Base-by-base conservation (phyloP, 768 basidiomycete genomes). In the Mycena galericulata region DNA sequence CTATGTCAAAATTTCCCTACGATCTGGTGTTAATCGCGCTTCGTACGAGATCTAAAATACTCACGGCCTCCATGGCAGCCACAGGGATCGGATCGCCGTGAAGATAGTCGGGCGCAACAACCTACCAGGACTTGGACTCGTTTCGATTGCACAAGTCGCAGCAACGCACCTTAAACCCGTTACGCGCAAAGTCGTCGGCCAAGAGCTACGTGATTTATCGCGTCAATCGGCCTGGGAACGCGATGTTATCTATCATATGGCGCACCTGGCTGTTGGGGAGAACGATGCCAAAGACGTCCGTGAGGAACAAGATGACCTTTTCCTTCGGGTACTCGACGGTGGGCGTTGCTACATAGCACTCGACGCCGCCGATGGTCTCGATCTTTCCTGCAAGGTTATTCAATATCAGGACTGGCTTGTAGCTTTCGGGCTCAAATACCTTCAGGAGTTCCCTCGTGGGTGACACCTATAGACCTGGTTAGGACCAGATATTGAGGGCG, bases 361-460 rank as follows among this genome's bases (percentile, higher is more conserved):
- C 74, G 65, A 84, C 75, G 10, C 82, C 85, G 30, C 73, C 74
- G 64, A 87, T 78, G 22, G 64, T 62, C 65, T 82, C 80, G 66
- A 78, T 63, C 67, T 76, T 77, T 49, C 86, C 85, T 85, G 55
- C 24, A 18, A 26, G 22, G 30, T 1, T 1, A 38, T 63, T 53
- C n/a, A n/a, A n/a, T n/a, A n/a, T n/a, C n/a, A 51, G 55, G 41
- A 38, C 14, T 2, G 15, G 32, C 32, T 7, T 8, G 34, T 40
- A 27, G 17, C 34, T 8, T 38, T 17, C 12, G 4, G 36, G 22
- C 27, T 29, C 12, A 36, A 63, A 30, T 75, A 85, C 87, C 86
- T 75, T 82, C 71, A 1, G 84, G 78, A 4, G 76, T 82, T 27
- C 87, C 87, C 59, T 87, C 84, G 72, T 88, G 86, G 65, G 79